Evolutionary conservation across 2,329 filamentous ascomycete genomes (phyloP).

Genomic region (Endoconidiophora laricicola): DNA sequence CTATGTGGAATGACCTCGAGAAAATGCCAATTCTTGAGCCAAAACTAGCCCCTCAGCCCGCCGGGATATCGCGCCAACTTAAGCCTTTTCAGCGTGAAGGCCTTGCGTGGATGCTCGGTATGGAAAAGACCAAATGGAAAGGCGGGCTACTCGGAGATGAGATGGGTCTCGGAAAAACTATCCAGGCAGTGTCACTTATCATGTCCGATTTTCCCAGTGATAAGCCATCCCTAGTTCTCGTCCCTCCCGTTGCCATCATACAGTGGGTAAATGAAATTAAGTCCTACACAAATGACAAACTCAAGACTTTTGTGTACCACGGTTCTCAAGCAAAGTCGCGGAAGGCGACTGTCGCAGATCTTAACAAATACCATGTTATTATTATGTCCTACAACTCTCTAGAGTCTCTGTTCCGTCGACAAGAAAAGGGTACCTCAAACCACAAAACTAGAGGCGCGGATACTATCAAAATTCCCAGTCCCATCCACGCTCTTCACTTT

Average conservation of each 20-base stretch:
- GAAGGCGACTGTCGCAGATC: slow-evolving; percentile 52
- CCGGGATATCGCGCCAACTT: slow-evolving; percentile 61
- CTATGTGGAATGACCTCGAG: slow-evolving; percentile 71
- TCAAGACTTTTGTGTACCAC: slow-evolving; percentile 85
- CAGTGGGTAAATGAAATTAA: slow-evolving; percentile 80
- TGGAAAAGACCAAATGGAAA: slow-evolving; percentile 72
- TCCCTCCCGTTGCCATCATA: slow-evolving; percentile 87
- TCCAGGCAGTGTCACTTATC: slow-evolving; percentile 91
- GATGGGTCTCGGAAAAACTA: slow-evolving; percentile 98
- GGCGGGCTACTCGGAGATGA: slow-evolving; percentile 89
- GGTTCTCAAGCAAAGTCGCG: slow-evolving; percentile 75
- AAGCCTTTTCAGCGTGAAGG: slow-evolving; percentile 93
- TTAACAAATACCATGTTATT: slow-evolving; percentile 78
- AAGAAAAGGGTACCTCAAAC: slow-evolving; percentile 52
- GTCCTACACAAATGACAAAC: slow-evolving; percentile 66
- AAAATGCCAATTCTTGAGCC: slow-evolving; percentile 48
- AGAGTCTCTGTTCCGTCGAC: slow-evolving; percentile 82
- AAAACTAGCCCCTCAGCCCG: slow-evolving; percentile 33
- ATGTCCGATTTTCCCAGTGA: slow-evolving; percentile 92
- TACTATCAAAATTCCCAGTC: slow-evolving; percentile 47
- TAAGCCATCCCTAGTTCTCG: slow-evolving; percentile 69
- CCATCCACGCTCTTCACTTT: slow-evolving; percentile 73
- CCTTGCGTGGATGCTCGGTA: slow-evolving; percentile 81
- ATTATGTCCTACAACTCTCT: slow-evolving; percentile 93
- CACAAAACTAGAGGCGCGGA: slow-evolving; percentile 22